Base-by-base conservation (phyloP, 345 rosid genomes). In the Litchi chinensis region DNA sequence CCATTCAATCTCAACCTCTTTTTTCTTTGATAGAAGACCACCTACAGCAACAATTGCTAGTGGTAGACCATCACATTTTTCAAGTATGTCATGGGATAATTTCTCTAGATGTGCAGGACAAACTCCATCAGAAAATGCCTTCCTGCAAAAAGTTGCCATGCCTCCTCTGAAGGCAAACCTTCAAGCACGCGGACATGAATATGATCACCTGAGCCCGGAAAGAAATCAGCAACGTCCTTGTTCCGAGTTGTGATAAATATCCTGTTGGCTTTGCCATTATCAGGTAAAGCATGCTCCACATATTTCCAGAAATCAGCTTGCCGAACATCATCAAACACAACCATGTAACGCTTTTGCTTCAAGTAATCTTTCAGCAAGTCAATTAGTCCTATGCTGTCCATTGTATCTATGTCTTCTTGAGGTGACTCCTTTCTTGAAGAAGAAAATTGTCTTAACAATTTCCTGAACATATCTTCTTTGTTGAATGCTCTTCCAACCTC, bases 281-380 rank as follows among this genome's bases (percentile, higher is more conserved):
- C 79, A 11, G 32, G 59, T n/a, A 82, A 75, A 16, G 80, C 80
- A 60, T 75, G 46, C 62, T 66, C 68, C 1, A 83, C 12, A 15
- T 63, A 24, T 22, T 10, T 59, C 78, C 82, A 83, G 2, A 79
- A 83, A 5, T 60, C 71, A 28, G 67, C 16, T 19, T 26, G 62
- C 82, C 82, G 75, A 0, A 60, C 80, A 76, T 79, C 82, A 70
- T 79, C 77, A 39, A 81, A 81, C 16, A 77, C 78, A 21, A 78
- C 59, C 5, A 77, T 10, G 18, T 73, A 82, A 66, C 81, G 67
- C 19, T 73, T 77, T n/a, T 40, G 59, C 3, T 12, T 13, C 15
- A 78, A 67, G 69, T 78, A 74, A 7, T 63, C 50, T 43, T 71
- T 62, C 59, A 79, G 63, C 12, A 19, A 18, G 4, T 9, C 54